These are phyloP conservation scores for Polytrichum formosum DNA, from an alignment of 225 moss, liverwort and hornwort species.

Conservation along the genomic window DNA sequence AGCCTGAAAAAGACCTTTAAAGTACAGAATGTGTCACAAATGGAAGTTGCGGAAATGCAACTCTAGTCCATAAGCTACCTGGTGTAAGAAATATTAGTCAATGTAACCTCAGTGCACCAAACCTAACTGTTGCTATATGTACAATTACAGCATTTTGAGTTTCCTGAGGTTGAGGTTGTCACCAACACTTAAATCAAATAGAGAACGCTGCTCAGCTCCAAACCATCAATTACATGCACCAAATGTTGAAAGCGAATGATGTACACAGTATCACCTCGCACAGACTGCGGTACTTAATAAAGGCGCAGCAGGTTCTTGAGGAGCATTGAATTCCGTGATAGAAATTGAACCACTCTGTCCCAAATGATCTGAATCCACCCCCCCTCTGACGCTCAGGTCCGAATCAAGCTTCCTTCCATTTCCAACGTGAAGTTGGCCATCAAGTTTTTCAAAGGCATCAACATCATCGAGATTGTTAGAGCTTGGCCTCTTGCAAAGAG, in stretches of 20 bases:
- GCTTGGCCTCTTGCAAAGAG: constrained; percentile 40
- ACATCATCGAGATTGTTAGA: constrained; percentile 28
- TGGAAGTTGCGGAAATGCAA: constrained; percentile 19
- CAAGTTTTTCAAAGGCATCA: constrained; percentile 16
- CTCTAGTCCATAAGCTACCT: constrained; percentile 1
- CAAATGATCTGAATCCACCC: constrained; percentile 10
- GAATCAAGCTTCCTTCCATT: constrained; percentile 32
- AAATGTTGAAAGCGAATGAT: neutral
- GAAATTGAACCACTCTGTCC: constrained; percentile 9
- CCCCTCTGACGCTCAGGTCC: constrained; percentile 13
- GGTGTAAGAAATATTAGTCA: constrained; percentile 13
- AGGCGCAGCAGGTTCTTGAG: constrained; percentile 13
- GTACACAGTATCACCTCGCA: constrained; percentile 31
- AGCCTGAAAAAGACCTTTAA: constrained; percentile 24
- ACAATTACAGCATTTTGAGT: constrained; percentile 21
- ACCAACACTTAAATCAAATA: neutral
- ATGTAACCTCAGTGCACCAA: constrained; percentile 13
- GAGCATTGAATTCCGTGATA: constrained; percentile 11
- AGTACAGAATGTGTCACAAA: constrained; percentile 18
- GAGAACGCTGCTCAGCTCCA: constrained; percentile 6
- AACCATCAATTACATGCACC: neutral
- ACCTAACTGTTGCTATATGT: constrained; percentile 31
- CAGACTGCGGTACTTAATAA: constrained; percentile 9
- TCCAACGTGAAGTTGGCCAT: constrained; percentile 31
- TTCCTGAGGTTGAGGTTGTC: constrained; percentile 2